Evolutionary conservation across 352 stramenopile genomes (phyloP), one percentile per base, ranked within the genome.

Genomic region (Elongisporangium prolatum): DNA sequence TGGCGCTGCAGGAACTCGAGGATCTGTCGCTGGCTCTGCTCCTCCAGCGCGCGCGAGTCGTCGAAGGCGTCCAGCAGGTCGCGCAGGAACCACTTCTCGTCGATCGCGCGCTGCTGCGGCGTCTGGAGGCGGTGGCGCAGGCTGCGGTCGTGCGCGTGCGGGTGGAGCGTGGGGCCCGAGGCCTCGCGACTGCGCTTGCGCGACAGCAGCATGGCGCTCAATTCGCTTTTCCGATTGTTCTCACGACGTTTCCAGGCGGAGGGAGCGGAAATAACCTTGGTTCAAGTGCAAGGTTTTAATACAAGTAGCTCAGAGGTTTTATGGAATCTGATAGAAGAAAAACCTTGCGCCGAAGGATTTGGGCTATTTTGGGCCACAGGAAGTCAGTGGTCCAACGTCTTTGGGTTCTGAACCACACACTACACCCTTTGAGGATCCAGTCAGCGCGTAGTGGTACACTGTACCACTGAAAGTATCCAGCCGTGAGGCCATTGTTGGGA

Each of bases 151-250:
- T 25, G n/a, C 10, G 10, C 34, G 5, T 44, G n/a, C 10, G 10
- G 10, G 5, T 44, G 34, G 34, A 44, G 34, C 7, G 34, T 6
- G n/a, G n/a, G n/a, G n/a, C n/a, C 24, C 24, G 24, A 7, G 24
- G 24, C 24, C 34, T 79, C 71, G 48, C 65, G 73, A 52, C 52
- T 65, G 54, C 75, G 69, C 50, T 86, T 85, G 53, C 78, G 71
- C 5, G 78, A 78, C 47, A 85, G 59, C 64, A 88, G 59, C 72
- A 80, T 77, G 57, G 21, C 48, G 49, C 17, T 14, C 7, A 44
- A 44, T 44, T 44, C 34, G 34, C 34, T 16, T 44, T 44, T 44
- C 34, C 34, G 34, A 44, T 44, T 44, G 34, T 44, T 44, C 59
- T 65, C 53, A 47, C 38, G 37, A 34, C 14, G 37, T 59, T 51